Percentiles rank a stretch among this genome's conserved stretches.
Evolutionary conservation across 129 eudicot genomes (phyloP).

Genomic region (Flaveria sonorensis): DNA sequence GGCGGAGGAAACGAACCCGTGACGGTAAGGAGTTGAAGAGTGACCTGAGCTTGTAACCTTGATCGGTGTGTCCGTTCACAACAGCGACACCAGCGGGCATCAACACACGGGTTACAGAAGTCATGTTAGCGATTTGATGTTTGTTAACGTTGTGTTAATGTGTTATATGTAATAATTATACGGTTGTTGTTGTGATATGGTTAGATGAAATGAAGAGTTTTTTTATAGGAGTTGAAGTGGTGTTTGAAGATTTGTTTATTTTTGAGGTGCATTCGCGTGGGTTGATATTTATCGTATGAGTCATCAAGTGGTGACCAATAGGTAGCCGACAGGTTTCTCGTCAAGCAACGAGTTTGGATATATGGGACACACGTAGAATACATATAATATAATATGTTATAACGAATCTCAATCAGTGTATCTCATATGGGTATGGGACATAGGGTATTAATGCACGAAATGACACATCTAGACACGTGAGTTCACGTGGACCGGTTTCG

Average conservation of each 20-base stretch:
- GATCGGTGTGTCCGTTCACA: constrained; percentile 42
- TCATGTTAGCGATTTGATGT: constrained; percentile 17
- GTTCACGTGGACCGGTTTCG: neutral
- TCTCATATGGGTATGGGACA: neutral
- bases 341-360: neutral
- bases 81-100: constrained; percentile 47
- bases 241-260: neutral
- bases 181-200: neutral
- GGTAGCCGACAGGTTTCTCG: constrained; percentile 9
- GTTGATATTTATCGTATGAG: neutral
- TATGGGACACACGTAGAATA: neutral
- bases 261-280: no score
- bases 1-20: neutral
- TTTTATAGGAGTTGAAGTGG: constrained; percentile 3
- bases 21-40: constrained; percentile 36
- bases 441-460: no score
- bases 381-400: neutral
- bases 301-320: constrained; percentile 11
- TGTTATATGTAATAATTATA: constrained; percentile 5
- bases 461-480: neutral
- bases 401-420: neutral
- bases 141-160: neutral
- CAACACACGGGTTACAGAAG: constrained; percentile 42
- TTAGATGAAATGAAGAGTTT: constrained; percentile 14
- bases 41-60: constrained; percentile 41